phyloP scores from a whole-genome alignment of 1,284 basidiomycete genomes.

The Anthracocystis panici-leucophaei region DNA sequence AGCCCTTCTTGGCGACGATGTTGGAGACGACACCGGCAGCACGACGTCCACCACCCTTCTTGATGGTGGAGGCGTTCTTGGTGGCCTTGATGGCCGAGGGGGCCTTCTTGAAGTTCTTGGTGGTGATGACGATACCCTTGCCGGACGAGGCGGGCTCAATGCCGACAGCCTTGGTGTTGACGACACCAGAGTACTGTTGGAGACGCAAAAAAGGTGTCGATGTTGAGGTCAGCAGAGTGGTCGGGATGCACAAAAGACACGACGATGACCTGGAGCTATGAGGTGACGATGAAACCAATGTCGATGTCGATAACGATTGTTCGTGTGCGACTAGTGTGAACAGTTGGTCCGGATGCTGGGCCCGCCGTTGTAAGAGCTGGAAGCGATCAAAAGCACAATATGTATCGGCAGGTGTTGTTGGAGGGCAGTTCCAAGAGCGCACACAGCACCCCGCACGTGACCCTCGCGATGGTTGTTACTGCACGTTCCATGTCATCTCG shows the following conservation, averaged over 20 bases:
- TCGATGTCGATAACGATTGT: too few relatives aligned
- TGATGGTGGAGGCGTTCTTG: constrained; percentile 46
- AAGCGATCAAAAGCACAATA: too few relatives aligned
- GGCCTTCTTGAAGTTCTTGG: constrained; percentile 64
- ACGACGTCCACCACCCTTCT: constrained; percentile 60
- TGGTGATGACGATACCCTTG: constrained; percentile 62
- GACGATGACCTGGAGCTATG: constrained; percentile 7
- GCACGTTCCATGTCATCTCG: not conserved
- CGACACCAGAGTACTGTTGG: constrained; percentile 61
- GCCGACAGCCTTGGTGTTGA: constrained; percentile 67
- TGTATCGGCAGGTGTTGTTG: not conserved
- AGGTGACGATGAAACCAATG: too few relatives aligned
- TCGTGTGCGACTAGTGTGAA: too few relatives aligned
- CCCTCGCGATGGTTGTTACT: not conserved
- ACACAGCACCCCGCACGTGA: not conserved
- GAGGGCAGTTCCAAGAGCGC: not conserved
- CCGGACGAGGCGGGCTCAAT: constrained; percentile 54
- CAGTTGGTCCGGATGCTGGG: too few relatives aligned
- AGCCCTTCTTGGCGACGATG: constrained; percentile 65
- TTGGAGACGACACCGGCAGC: constrained; percentile 64
- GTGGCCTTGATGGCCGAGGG: constrained; percentile 52
- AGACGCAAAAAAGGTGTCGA: not conserved
- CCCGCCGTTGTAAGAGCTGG: too few relatives aligned
- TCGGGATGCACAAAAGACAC: not conserved
- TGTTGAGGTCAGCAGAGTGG: constrained; percentile 17